phyloP scores from a whole-genome alignment of 352 stramenopile genomes.

The Globisporangium cederbergense region DNA sequence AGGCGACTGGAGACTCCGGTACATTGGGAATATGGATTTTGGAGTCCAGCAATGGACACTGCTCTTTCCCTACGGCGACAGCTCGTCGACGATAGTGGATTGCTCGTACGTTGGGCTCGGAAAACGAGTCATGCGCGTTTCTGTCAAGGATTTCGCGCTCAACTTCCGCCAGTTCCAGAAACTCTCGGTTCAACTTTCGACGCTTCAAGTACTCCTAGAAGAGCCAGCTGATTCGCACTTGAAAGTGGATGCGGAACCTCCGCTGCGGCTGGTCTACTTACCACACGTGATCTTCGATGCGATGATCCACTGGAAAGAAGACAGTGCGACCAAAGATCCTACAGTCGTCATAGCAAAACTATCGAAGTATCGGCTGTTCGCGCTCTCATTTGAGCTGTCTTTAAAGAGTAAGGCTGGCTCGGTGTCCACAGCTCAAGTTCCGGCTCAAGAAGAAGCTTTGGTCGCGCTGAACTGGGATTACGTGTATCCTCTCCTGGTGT shows the following conservation, averaged over 20 bases:
- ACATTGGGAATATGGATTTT: slow-evolving; percentile 44
- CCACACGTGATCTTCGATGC: slow-evolving; percentile 27
- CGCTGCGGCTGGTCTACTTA: slow-evolving; percentile 22
- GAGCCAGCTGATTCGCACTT: neutral
- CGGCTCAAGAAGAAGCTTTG: slow-evolving; percentile 40
- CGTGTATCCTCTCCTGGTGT: slow-evolving; percentile 59
- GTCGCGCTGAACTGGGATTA: slow-evolving; percentile 68
- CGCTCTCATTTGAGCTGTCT: slow-evolving; percentile 49
- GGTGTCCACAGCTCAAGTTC: slow-evolving; percentile 29
- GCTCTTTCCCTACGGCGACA: slow-evolving; percentile 30
- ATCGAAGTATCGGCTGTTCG: slow-evolving; percentile 23
- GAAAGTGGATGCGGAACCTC: neutral
- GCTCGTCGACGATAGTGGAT: slow-evolving; percentile 13
- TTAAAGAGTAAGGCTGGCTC: slow-evolving; percentile 25
- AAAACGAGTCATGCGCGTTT: slow-evolving; percentile 26
- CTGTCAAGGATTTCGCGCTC: slow-evolving; percentile 38
- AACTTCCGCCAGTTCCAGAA: slow-evolving; percentile 57
- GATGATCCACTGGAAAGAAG: slow-evolving; percentile 27
- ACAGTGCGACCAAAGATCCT: neutral
- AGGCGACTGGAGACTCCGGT: slow-evolving; percentile 39
- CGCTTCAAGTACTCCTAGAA: slow-evolving; percentile 20
- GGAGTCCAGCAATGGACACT: slow-evolving; percentile 37
- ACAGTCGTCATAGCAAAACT: too few relatives aligned
- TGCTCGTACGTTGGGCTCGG: slow-evolving; percentile 13
- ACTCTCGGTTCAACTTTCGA: slow-evolving; percentile 32